Conservation (phyloP, 345 rosid species). For the Lepidium africanum region DNA sequence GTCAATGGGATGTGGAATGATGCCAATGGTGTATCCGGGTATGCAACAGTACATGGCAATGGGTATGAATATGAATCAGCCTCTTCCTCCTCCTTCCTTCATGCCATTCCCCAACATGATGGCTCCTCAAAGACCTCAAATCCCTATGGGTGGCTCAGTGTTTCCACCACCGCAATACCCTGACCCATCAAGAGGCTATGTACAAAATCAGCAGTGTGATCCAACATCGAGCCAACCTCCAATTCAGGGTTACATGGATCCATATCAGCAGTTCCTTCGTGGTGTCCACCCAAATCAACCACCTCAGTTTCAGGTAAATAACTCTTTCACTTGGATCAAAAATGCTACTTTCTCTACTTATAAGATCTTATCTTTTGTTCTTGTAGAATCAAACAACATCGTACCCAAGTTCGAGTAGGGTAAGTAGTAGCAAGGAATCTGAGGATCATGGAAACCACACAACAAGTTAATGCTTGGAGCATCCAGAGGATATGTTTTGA, state of each 20-base stretch:
- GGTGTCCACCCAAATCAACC: constrained; percentile 49
- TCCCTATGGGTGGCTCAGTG: constrained; percentile 45
- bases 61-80: constrained; percentile 54
- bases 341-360: neutral
- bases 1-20: constrained; percentile 85
- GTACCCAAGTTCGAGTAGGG: constrained; percentile 54
- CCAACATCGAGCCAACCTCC: constrained; percentile 36
- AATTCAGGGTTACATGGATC: constrained; percentile 44
- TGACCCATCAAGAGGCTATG: constrained; percentile 49
- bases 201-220: constrained; percentile 35
- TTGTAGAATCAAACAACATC: constrained; percentile 46
- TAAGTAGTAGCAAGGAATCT: constrained; percentile 40
- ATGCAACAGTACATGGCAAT: constrained; percentile 60
- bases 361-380: neutral
- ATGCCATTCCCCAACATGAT: constrained; percentile 71
- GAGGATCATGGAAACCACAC: constrained; percentile 35
- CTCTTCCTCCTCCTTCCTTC: constrained; percentile 32
- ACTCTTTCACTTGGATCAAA: neutral
- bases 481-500: neutral
- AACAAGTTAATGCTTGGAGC: constrained; percentile 2
- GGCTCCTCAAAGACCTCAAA: constrained; percentile 39
- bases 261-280: constrained; percentile 57
- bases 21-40: constrained; percentile 69
- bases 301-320: constrained; percentile 47
- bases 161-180: constrained; percentile 56